These are phyloP conservation scores for Cryptococcus jaspeensis DNA, from an alignment of 1,284 basidiomycete species.

Conservation along the genomic window DNA sequence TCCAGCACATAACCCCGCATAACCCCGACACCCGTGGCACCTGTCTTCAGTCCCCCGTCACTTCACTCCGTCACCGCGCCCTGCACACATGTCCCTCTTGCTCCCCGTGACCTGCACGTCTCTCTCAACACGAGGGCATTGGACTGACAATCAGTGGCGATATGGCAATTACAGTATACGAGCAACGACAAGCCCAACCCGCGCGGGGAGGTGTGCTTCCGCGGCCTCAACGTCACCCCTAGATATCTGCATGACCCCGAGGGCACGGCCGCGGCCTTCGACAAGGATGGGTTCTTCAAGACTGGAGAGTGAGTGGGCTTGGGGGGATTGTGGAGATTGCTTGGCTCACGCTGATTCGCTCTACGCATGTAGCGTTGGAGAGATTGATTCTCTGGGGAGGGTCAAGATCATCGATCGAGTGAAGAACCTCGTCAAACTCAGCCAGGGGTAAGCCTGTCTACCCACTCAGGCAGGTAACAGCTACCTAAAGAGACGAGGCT, in stretches of 20 bases:
- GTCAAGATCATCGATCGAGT: conserved; percentile 92
- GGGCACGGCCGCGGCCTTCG: conserved; percentile 59
- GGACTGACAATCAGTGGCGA: too few relatives aligned
- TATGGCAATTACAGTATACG: conserved; percentile 72
- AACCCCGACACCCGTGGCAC: too few relatives aligned
- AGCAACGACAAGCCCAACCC: conserved; percentile 85
- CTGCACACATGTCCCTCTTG: too few relatives aligned
- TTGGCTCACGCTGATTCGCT: too few relatives aligned
- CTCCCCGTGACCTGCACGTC: too few relatives aligned
- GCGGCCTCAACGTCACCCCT: conserved; percentile 66
- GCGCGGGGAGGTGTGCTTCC: conserved; percentile 82
- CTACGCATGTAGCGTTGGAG: conserved; percentile 57
- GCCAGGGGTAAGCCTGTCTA: conserved; percentile 64
- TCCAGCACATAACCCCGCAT: too few relatives aligned
- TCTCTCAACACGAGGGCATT: too few relatives aligned
- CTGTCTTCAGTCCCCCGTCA: too few relatives aligned
- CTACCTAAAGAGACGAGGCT: background rate
- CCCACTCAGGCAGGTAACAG: too few relatives aligned
- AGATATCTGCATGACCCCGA: conserved; percentile 58
- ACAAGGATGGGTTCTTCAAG: conserved; percentile 78
- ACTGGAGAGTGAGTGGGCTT: conserved; percentile 66
- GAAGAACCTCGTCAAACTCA: conserved; percentile 97
- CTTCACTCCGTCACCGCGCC: too few relatives aligned
- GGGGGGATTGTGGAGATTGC: background rate
- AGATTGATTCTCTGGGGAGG: conserved; percentile 74